Percentiles rank a stretch among this genome's conserved stretches.
Evolutionary conservation across 306 rosid species (phyloP).

Genomic region (Sechiopsis laciniata): DNA sequence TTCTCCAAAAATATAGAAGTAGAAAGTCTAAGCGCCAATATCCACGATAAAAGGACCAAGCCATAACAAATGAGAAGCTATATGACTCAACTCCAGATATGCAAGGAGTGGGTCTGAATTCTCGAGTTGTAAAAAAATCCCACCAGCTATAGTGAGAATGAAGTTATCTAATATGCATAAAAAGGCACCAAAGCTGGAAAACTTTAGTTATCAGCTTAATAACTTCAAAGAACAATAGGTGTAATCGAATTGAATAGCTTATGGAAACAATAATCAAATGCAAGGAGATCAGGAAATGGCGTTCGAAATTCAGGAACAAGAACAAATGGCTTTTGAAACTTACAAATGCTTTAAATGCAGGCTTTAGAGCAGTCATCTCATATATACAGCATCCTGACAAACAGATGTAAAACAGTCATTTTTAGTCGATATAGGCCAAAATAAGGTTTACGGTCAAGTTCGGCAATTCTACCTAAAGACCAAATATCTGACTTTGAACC

Average conservation of each 20-base stretch:
- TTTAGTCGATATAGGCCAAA: slow-evolving; percentile 9
- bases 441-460: slow-evolving; percentile 8
- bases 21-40: no score
- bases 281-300: not conserved
- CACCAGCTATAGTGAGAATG: not conserved
- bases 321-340: slow-evolving; percentile 34
- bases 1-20: no score
- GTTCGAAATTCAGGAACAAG: not conserved
- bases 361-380: slow-evolving; percentile 79
- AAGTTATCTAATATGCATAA: not conserved
- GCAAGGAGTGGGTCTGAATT: not conserved
- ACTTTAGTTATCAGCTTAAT: not conserved
- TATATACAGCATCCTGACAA: slow-evolving; percentile 91
- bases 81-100: not conserved
- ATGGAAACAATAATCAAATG: not conserved
- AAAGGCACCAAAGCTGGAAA: not conserved
- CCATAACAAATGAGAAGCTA: no score
- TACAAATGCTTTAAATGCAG: slow-evolving; percentile 98
- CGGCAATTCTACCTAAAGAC: slow-evolving; percentile 64
- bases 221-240: not conserved
- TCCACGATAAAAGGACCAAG: no score
- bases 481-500: slow-evolving; percentile 99
- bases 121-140: not conserved
- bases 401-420: slow-evolving; percentile 13
- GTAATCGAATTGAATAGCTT: not conserved